Evolutionary conservation across 2,329 filamentous ascomycete genomes (phyloP), one percentile per base, ranked within the genome.

Genomic region (Bipolaris bicolor): DNA sequence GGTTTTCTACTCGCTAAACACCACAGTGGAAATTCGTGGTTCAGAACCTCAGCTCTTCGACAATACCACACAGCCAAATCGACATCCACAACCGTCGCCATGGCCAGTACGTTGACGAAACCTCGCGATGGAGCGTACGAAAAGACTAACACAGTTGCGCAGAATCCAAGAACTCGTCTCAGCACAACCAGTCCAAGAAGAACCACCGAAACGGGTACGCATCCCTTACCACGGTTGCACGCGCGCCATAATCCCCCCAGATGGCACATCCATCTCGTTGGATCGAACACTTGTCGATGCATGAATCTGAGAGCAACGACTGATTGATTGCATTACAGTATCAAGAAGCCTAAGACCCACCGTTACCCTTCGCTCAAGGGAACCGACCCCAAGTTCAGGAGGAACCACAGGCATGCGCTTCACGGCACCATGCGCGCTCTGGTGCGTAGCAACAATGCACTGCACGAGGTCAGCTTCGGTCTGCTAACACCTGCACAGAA

Each of bases 161-260:
- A 97, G 93, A 98, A 88, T 98, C 95, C 78, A 98, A 98, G 92
- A 98, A 98, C 90, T 96, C 92, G 85, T 97, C 94, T 78, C 94
- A 98, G 88, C 92, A 97, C 86, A 97, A 97, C 85, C 90, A 95
- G 89, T 88, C 87, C 82, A 90, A 90, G 86, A 99, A 99, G 91
- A 93, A 92, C 84, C 95, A 99, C 90, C 89, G 90, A 81, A 99
- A 99, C 87, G 95, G 95, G 94, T 97, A 90, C 76, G 89, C 84
- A 52, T 56, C 51, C 61, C 59, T 60, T 49, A 46, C 45, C 31
- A 20, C 49, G 49, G 48, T 40, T 55, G 57, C 56, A 54, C 61
- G 57, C 60, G 53, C 65, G 50, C 57, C 41, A 58, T 47, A 16
- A 36, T 44, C 22, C 49, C 47, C 46, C n/a, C 44, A 18, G 41